Evolutionary conservation across 2,329 filamentous ascomycete species (phyloP).

Genomic region (Ophiostoma australiae): DNA sequence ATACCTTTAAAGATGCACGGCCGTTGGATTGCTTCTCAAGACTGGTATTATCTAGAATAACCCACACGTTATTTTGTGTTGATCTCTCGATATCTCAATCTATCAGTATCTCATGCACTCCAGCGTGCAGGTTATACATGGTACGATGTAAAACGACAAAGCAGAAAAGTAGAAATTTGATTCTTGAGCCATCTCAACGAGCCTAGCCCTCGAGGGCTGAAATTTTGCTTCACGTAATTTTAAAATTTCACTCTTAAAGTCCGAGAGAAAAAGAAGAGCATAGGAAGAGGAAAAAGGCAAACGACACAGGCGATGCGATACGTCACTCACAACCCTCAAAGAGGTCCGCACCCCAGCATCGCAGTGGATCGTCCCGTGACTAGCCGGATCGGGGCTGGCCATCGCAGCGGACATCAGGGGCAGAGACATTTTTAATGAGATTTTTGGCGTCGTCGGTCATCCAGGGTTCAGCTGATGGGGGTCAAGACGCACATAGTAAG

Average conservation of each 20-base stretch:
- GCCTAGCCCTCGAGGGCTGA: background rate
- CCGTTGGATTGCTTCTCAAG: too few species aligned
- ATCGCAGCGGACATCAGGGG: slow-evolving; percentile 9
- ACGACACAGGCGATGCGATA: background rate
- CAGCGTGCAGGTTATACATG: background rate
- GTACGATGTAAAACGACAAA: background rate
- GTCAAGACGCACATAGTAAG: too few species aligned
- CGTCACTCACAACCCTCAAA: background rate
- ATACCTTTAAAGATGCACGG: too few species aligned
- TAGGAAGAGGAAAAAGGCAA: background rate
- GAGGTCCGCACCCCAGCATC: background rate
- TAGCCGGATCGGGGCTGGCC: slow-evolving; percentile 18
- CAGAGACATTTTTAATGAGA: background rate
- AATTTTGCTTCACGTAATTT: background rate
- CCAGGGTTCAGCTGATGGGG: background rate
- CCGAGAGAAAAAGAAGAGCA: background rate
- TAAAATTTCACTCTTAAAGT: background rate
- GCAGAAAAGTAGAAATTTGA: background rate
- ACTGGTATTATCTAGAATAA: too few species aligned
- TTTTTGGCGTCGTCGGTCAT: background rate
- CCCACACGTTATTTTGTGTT: too few species aligned
- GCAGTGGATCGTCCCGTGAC: slow-evolving; percentile 9
- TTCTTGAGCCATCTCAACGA: background rate
- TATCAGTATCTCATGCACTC: background rate
- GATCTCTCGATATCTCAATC: background rate